phyloP scores from a whole-genome alignment of 2,329 filamentous ascomycete species.

The Tolypocladium pustulatum region DNA sequence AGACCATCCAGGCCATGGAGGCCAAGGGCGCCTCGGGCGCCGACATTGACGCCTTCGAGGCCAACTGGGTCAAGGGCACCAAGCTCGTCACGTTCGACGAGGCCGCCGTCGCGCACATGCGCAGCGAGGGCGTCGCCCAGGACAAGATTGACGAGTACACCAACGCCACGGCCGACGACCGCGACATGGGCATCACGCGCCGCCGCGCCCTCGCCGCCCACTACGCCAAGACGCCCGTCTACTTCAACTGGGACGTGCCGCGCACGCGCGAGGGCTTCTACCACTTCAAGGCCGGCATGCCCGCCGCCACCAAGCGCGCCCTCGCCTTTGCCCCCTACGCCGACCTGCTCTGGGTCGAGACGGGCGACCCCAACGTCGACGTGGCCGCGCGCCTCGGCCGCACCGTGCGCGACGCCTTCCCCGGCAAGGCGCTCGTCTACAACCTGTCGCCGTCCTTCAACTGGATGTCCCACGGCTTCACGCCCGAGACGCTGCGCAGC shows the following conservation, averaged over 20 bases:
- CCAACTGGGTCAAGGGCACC: slow-evolving; percentile 78
- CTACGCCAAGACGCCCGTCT: slow-evolving; percentile 56
- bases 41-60: slow-evolving; percentile 80
- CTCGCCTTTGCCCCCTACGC: slow-evolving; percentile 86
- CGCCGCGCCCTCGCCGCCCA: slow-evolving; percentile 63
- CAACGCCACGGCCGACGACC: slow-evolving; percentile 47
- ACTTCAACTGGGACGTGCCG: slow-evolving; percentile 86
- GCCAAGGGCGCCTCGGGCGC: slow-evolving; percentile 60
- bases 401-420: slow-evolving; percentile 59
- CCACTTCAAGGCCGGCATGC: slow-evolving; percentile 76
- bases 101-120: slow-evolving; percentile 67
- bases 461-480: slow-evolving; percentile 95
- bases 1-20: slow-evolving; percentile 87
- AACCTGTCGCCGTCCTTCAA: slow-evolving; percentile 97
- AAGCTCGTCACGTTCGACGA: slow-evolving; percentile 88
- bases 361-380: slow-evolving; percentile 73
- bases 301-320: slow-evolving; percentile 83
- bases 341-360: slow-evolving; percentile 95
- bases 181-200: slow-evolving; percentile 66
- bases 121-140: slow-evolving; percentile 51
- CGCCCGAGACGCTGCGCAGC: slow-evolving; percentile 66
- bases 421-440: slow-evolving; percentile 86
- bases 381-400: slow-evolving; percentile 67
- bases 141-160: slow-evolving; percentile 60
- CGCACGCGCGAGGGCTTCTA: slow-evolving; percentile 91